phyloP scores from a whole-genome alignment of 2,329 filamentous ascomycete species.

The Rutstroemia sp. region DNA sequence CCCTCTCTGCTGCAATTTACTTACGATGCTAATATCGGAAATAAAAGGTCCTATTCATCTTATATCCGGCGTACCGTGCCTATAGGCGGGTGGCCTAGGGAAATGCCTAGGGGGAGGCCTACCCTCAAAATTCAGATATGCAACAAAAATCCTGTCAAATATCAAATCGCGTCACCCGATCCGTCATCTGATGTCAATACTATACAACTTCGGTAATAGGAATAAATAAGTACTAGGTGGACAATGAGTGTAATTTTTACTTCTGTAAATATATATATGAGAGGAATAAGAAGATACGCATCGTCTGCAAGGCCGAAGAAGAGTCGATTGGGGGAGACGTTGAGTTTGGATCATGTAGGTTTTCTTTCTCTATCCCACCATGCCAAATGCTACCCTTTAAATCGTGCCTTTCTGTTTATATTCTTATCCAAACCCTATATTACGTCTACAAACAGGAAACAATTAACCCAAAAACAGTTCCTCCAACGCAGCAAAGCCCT shows the following conservation, averaged over 20 bases:
- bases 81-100: too few relatives aligned
- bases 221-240: background rate
- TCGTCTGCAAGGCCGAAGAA: too few relatives aligned
- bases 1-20: background rate
- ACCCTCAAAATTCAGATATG: background rate
- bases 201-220: too few relatives aligned
- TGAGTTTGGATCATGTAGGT: slow-evolving; percentile 52
- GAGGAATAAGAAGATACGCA: too few relatives aligned
- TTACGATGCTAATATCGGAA: background rate
- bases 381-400: background rate
- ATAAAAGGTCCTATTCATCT: background rate
- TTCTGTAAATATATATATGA: too few relatives aligned
- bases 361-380: too few relatives aligned
- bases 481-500: slow-evolving; percentile 48
- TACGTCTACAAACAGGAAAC: too few relatives aligned
- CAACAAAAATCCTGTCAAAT: slow-evolving; percentile 17
- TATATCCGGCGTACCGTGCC: background rate
- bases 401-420: background rate
- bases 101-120: too few relatives aligned
- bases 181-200: too few relatives aligned
- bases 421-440: background rate
- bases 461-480: slow-evolving; percentile 34
- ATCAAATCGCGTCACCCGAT: background rate
- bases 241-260: background rate
- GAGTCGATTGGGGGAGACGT: slow-evolving; percentile 33